phyloP scores from a whole-genome alignment of 1,284 basidiomycete genomes.

The Sporisorium exsertum region DNA sequence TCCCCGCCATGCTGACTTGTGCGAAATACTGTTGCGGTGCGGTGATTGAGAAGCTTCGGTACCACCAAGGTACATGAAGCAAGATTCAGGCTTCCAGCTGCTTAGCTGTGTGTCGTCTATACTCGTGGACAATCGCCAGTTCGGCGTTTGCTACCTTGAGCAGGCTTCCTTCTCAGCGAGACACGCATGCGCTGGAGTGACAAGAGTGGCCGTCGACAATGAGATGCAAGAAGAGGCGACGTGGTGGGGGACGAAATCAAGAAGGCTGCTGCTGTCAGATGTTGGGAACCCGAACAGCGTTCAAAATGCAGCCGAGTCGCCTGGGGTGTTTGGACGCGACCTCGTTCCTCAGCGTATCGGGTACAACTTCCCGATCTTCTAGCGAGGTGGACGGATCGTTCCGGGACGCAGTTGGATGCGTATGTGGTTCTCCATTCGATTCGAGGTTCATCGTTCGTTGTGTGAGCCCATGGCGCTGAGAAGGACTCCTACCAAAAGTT shows the following conservation, averaged over 20 bases:
- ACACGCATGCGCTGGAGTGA: not conserved
- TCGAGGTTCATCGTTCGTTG: not conserved
- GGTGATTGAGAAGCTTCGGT: not conserved
- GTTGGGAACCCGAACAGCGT: constrained; percentile 1
- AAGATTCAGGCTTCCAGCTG: not conserved
- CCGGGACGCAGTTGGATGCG: not conserved
- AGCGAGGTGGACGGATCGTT: not conserved
- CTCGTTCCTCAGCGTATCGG: not conserved
- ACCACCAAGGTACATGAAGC: not conserved
- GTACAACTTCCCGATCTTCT: not conserved
- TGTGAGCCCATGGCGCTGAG: too few species aligned
- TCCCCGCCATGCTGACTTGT: too few species aligned
- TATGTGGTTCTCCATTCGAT: not conserved
- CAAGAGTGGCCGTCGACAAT: not conserved
- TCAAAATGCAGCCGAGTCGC: not conserved
- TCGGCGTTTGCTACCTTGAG: not conserved
- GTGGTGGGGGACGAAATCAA: not conserved
- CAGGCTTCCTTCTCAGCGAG: not conserved
- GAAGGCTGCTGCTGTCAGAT: not conserved
- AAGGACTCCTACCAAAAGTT: not conserved
- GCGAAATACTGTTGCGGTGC: too few species aligned
- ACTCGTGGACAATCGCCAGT: not conserved
- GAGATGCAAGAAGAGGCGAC: not conserved
- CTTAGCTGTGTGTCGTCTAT: not conserved
- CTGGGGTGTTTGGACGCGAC: not conserved